phyloP scores from a whole-genome alignment of 2,329 filamentous ascomycete genomes.

The Sarocladiaceae sp. region DNA sequence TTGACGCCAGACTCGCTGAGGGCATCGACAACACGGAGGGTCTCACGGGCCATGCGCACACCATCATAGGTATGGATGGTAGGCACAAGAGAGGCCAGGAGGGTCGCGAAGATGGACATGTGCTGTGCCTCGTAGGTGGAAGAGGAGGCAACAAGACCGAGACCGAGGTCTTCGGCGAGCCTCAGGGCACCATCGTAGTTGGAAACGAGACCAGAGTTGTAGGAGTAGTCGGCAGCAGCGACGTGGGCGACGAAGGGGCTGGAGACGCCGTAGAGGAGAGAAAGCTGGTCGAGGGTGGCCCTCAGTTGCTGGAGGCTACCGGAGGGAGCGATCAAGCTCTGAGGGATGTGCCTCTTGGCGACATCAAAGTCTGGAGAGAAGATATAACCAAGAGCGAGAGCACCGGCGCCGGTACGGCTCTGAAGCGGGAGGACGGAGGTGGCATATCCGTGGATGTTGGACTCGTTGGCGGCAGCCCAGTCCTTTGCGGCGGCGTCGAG shows the following conservation, averaged over 20 bases:
- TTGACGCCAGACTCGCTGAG: constrained; percentile 65
- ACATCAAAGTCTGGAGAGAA: constrained; percentile 96
- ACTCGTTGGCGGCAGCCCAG: constrained; percentile 65
- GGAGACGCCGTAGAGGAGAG: constrained; percentile 82
- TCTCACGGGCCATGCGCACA: constrained; percentile 75
- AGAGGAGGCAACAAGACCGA: constrained; percentile 77
- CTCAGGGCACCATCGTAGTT: constrained; percentile 80
- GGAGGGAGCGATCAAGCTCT: constrained; percentile 82
- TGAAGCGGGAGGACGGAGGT: constrained; percentile 76
- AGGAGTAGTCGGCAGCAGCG: constrained; percentile 79
- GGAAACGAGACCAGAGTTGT: constrained; percentile 64
- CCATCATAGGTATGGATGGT: constrained; percentile 86
- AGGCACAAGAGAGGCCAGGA: constrained; percentile 72
- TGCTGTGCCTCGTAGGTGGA: constrained; percentile 92
- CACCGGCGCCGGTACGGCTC: constrained; percentile 81
- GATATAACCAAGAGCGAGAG: constrained; percentile 90
- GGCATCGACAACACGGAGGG: constrained; percentile 74
- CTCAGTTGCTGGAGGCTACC: constrained; percentile 76
- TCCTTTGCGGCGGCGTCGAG: constrained; percentile 75
- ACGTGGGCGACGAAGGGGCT: constrained; percentile 92
- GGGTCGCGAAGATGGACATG: constrained; percentile 82
- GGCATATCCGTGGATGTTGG: constrained; percentile 75
- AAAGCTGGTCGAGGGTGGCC: constrained; percentile 81
- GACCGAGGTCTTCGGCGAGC: constrained; percentile 80
- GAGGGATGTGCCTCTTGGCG: constrained; percentile 82